phyloP scores from a whole-genome alignment of 768 basidiomycete species.

The Podaxis sp. region DNA sequence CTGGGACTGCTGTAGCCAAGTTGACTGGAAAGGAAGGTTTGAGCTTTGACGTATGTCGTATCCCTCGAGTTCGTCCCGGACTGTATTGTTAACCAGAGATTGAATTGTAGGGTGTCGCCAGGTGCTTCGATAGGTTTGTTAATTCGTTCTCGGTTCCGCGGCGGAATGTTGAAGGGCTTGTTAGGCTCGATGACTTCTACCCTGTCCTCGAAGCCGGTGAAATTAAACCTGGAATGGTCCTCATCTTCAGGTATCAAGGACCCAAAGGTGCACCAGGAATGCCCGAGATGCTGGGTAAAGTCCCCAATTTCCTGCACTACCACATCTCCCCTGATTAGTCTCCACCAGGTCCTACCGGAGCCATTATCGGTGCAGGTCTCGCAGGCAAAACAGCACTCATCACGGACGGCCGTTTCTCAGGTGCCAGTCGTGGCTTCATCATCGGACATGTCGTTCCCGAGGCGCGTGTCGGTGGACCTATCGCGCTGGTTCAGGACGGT shows the following conservation, averaged over 20 bases:
- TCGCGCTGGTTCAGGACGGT: slow-evolving; percentile 83
- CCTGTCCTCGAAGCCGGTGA: slow-evolving; percentile 71
- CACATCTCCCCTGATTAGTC: background rate
- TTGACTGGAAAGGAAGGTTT: slow-evolving; percentile 91
- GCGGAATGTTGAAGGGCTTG: background rate
- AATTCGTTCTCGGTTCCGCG: background rate
- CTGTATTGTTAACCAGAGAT: background rate
- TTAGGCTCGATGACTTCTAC: slow-evolving; percentile 68
- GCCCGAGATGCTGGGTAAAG: slow-evolving; percentile 66
- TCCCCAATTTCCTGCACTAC: background rate
- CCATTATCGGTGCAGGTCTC: slow-evolving; percentile 82
- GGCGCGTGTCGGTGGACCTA: slow-evolving; percentile 81
- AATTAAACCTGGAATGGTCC: slow-evolving; percentile 70
- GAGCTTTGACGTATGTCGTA: slow-evolving; percentile 62
- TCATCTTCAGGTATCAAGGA: slow-evolving; percentile 87
- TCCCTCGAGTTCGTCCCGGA: background rate
- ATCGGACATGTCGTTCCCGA: slow-evolving; percentile 59
- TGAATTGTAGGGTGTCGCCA: slow-evolving; percentile 58
- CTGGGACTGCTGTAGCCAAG: slow-evolving; percentile 87
- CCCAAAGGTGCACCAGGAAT: slow-evolving; percentile 92
- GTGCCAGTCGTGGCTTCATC: slow-evolving; percentile 60
- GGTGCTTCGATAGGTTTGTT: slow-evolving; percentile 70
- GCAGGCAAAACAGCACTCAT: slow-evolving; percentile 76
- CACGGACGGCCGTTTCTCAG: slow-evolving; percentile 89
- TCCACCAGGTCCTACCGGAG: slow-evolving; percentile 68